Percentiles rank a stretch among this genome's conserved stretches.
These are phyloP conservation scores for Lactarius evosmus DNA, from an alignment of 768 basidiomycete genomes.

Conservation along the genomic window DNA sequence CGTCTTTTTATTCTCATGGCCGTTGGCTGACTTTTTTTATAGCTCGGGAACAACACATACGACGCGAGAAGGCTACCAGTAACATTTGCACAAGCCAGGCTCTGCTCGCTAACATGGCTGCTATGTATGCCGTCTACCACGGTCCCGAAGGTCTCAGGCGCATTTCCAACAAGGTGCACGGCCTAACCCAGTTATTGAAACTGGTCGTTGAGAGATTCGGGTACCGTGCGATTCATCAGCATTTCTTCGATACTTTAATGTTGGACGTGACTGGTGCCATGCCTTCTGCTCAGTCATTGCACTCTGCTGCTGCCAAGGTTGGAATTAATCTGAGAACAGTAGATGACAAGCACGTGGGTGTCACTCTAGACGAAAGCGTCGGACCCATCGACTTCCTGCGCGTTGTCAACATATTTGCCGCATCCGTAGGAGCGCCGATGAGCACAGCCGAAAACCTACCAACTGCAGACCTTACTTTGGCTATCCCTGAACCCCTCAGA, in stretches of 20 bases:
- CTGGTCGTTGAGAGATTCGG: conserved; percentile 65
- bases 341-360: conserved; percentile 71
- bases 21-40: neutral
- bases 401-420: conserved; percentile 79
- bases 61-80: conserved; percentile 96
- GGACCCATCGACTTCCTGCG: conserved; percentile 68
- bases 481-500: conserved; percentile 54
- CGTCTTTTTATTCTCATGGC: neutral
- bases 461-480: conserved; percentile 38
- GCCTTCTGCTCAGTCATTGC: conserved; percentile 58
- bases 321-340: conserved; percentile 84
- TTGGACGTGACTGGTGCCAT: conserved; percentile 65
- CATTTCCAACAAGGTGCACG: conserved; percentile 90
- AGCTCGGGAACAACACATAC: conserved; percentile 97
- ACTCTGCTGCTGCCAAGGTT: conserved; percentile 56
- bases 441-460: conserved; percentile 46
- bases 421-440: conserved; percentile 51
- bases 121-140: conserved; percentile 98
- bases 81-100: conserved; percentile 99
- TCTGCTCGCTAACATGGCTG: conserved; percentile 97
- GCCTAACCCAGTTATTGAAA: conserved; percentile 75
- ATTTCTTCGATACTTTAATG: conserved; percentile 91
- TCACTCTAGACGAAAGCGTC: conserved; percentile 92
- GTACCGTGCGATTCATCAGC: conserved; percentile 63
- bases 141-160: conserved; percentile 80